A percentile compares a stretch with the other conserved stretches of the same genome.
Evolutionary conservation across 1,139 yeast genomes (phyloP).

Genomic region (Saccharomycopsis phalli): DNA sequence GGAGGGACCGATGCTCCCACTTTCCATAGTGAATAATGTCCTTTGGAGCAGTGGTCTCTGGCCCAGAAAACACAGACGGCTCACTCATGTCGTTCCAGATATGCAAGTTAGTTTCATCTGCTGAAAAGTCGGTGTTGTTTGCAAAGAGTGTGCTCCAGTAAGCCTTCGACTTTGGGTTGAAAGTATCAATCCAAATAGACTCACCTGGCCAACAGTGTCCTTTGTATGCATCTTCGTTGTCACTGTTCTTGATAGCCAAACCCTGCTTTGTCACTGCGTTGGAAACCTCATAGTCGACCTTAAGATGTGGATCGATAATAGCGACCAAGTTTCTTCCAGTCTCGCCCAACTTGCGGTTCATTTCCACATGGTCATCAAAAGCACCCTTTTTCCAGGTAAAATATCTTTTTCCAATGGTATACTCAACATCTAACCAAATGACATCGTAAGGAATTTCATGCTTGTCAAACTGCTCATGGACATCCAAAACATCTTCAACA

Average conservation of each 20-base stretch:
- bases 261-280: constrained; percentile 36
- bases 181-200: constrained; percentile 84
- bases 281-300: constrained; percentile 59
- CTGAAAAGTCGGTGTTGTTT: constrained; percentile 39
- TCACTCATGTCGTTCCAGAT: constrained; percentile 99
- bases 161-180: constrained; percentile 51
- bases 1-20: constrained; percentile 87
- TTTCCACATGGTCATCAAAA: constrained; percentile 65
- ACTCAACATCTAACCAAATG: constrained; percentile 93
- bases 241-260: constrained; percentile 35
- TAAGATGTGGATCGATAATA: constrained; percentile 88
- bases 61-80: constrained; percentile 91
- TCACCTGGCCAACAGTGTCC: constrained; percentile 99
- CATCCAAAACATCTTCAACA: constrained; percentile 70
- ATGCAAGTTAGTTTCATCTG: constrained; percentile 54
- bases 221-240: constrained; percentile 44
- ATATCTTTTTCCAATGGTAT: constrained; percentile 75
- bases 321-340: constrained; percentile 78
- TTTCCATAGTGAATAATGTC: constrained; percentile 70
- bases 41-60: constrained; percentile 84
- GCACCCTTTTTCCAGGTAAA: constrained; percentile 79
- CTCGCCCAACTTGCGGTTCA: constrained; percentile 55
- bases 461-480: constrained; percentile 62
- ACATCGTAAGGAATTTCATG: constrained; percentile 78
- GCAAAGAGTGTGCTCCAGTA: constrained; percentile 51